phyloP scores from a whole-genome alignment of 2,329 filamentous ascomycete species.

The Acarospora socialis region DNA sequence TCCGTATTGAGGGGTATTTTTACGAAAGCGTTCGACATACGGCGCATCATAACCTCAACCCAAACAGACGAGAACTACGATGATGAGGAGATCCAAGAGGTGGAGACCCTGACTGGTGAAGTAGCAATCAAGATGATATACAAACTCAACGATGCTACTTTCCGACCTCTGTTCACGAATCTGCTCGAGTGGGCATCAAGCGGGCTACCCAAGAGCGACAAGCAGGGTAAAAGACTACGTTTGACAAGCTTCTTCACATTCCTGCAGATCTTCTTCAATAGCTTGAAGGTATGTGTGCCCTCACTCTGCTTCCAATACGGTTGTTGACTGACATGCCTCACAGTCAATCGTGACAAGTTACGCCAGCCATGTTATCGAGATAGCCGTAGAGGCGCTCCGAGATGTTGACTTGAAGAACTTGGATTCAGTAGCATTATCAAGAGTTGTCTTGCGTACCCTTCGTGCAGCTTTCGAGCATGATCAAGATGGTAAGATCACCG shows the following conservation, averaged over 20 bases:
- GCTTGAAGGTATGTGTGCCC: conserved; percentile 46
- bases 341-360: conserved; percentile 86
- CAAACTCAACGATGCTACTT: conserved; percentile 88
- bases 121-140: conserved; percentile 80
- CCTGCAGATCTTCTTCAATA: conserved; percentile 63
- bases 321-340: conserved; percentile 9
- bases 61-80: conserved; percentile 27
- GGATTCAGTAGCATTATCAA: conserved; percentile 48
- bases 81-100: conserved; percentile 33
- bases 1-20: conserved; percentile 49
- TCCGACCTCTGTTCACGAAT: conserved; percentile 78
- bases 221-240: conserved; percentile 43
- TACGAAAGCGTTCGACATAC: conserved; percentile 37
- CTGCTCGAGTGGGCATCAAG: conserved; percentile 68
- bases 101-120: conserved; percentile 54
- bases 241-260: conserved; percentile 71
- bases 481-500: conserved; percentile 48
- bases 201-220: conserved; percentile 48
- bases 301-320: conserved; percentile 11
- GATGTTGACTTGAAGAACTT: conserved; percentile 27
- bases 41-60: conserved; percentile 24
- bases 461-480: conserved; percentile 71
- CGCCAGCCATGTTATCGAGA: conserved; percentile 69
- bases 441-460: conserved; percentile 56
- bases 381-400: conserved; percentile 49